Evolutionary conservation across 495 filamentous ascomycete genomes (phyloP), one percentile per base, ranked within the genome.

Genomic region (Tuber umbilicatum): DNA sequence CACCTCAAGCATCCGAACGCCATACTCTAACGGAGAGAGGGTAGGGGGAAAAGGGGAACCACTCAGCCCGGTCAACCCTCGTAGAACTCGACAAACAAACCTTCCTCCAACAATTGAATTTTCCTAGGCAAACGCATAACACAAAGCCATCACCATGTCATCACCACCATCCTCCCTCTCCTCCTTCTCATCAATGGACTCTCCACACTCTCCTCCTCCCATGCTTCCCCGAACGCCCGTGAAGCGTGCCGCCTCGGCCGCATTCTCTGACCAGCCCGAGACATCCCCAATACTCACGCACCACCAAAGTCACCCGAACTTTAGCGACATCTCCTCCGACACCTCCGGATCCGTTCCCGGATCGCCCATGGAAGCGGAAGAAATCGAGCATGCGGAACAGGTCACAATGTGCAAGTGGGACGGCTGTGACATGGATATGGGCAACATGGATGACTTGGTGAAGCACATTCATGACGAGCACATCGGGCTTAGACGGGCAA

Each of bases 361-460:
- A 76, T 91, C 89, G 0, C 91, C 91, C 2, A 86, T 86, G 75
- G 89, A 86, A 75, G 86, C 88, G 73, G 90, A 94, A 74, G 93
- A 94, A 80, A 92, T 93, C 75, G 91, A 90, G 74, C 89, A 91
- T 78, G 85, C 85, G 23, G 95, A 97, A 78, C 96, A 98, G 83
- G 89, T 98, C 73, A 96, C 93, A 4, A 84, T 90, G 42, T 99
- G 95, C 83, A 88, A 88, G 39, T 99, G 95, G 95, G 91, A 93
- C 69, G 92, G 91, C 71, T 99, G 95, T 83, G 85, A 86, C 41
- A 90, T 85, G 92, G 93, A 97, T 80, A 80, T 95, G 78, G 89
- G 89, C 0, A 95, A 98, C 82, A 98, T 98, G 93, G 95, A 99
- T 83, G 90, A 87, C 76, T 84, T 99, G 72, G 96, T 99, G 73